Conservation (phyloP, 352 stramenopile genomes). For the Phytophthora parvispora region DNA sequence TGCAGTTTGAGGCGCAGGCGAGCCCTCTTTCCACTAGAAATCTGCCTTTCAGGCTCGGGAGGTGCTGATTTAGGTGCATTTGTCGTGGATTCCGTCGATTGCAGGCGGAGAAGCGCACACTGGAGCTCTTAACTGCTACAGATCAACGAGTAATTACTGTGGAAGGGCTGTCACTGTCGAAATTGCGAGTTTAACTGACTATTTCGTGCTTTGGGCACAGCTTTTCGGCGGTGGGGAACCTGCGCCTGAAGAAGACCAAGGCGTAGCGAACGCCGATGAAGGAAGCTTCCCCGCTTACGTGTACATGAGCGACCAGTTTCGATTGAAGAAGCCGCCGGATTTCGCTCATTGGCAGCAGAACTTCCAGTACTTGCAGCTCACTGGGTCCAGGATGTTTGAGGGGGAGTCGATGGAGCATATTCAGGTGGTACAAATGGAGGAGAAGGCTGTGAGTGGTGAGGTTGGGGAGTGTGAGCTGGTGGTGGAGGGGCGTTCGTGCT, state of each 20-base stretch:
- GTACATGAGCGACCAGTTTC: slow-evolving; percentile 62
- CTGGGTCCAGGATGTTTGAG: slow-evolving; percentile 30
- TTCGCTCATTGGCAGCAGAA: slow-evolving; percentile 57
- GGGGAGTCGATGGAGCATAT: slow-evolving; percentile 53
- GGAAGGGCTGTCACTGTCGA: background rate
- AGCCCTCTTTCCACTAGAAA: background rate
- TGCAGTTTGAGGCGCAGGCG: slow-evolving; percentile 64
- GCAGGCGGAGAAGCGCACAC: slow-evolving; percentile 53
- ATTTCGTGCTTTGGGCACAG: slow-evolving; percentile 11
- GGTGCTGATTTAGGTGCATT: background rate
- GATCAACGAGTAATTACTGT: slow-evolving; percentile 34
- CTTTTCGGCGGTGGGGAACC: slow-evolving; percentile 17
- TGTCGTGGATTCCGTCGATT: slow-evolving; percentile 5
- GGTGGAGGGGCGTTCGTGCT: slow-evolving; percentile 24
- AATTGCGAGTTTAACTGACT: background rate
- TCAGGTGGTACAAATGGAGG: slow-evolving; percentile 25
- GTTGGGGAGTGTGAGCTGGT: slow-evolving; percentile 3
- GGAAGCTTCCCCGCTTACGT: slow-evolving; percentile 37
- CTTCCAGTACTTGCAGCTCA: slow-evolving; percentile 58
- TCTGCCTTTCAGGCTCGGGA: background rate
- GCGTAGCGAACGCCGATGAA: slow-evolving; percentile 1
- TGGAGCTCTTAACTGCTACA: slow-evolving; percentile 45
- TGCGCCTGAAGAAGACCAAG: slow-evolving; percentile 2
- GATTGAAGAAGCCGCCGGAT: slow-evolving; percentile 48
- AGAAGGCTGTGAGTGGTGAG: background rate